Conservation (phyloP, 257 asterid genomes). For the Galeopsis tetrahit region DNA sequence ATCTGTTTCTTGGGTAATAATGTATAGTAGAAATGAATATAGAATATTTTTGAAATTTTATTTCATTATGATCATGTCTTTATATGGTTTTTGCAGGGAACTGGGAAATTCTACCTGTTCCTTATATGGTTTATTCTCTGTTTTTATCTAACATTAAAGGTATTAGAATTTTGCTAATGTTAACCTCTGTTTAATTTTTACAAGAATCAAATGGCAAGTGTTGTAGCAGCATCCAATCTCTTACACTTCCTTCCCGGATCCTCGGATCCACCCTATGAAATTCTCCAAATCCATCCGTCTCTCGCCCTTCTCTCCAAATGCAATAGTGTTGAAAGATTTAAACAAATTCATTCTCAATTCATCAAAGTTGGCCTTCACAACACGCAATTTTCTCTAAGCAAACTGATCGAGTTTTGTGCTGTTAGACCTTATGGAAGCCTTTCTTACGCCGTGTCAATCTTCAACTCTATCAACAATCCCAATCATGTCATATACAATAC, state of each 20-base stretch:
- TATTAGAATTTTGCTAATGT: background rate
- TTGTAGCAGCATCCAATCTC: constrained; percentile 34
- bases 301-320: constrained; percentile 47
- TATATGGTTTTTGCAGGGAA: constrained; percentile 28
- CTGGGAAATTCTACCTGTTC: background rate
- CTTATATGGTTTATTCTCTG: background rate
- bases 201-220: constrained; percentile 40
- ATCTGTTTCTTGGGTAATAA: background rate
- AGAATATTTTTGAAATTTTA: background rate
- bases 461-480: constrained; percentile 44
- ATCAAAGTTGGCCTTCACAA: constrained; percentile 59
- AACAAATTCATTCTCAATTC: constrained; percentile 48
- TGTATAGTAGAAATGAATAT: background rate
- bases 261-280: constrained; percentile 50
- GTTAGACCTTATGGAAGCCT: constrained; percentile 48
- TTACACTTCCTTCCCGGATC: constrained; percentile 49
- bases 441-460: constrained; percentile 48
- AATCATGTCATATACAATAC: constrained; percentile 48
- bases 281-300: constrained; percentile 41
- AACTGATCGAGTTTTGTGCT: constrained; percentile 51
- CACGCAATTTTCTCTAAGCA: constrained; percentile 50
- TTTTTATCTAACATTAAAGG: background rate
- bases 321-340: constrained; percentile 33
- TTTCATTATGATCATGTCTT: constrained; percentile 6
- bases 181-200: background rate